phyloP scores from a whole-genome alignment of 306 rosid genomes.

The Rosa lucieae region DNA sequence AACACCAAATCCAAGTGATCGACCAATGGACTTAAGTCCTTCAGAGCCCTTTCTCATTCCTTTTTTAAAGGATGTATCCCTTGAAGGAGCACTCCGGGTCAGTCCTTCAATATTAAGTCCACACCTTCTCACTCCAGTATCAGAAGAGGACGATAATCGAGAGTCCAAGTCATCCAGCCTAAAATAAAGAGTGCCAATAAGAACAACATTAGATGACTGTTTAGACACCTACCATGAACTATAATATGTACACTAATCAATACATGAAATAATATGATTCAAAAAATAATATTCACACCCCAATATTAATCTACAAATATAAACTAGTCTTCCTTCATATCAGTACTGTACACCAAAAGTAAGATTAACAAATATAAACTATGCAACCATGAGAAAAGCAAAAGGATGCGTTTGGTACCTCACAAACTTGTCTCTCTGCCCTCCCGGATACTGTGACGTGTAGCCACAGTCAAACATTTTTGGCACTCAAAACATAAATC shows the following conservation, averaged over 20 bases:
- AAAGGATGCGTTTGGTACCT: constrained; percentile 50
- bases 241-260: neutral
- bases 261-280: neutral
- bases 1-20: constrained; percentile 82
- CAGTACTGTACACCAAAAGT: neutral
- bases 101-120: constrained; percentile 71
- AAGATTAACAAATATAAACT: neutral
- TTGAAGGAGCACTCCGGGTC: constrained; percentile 51
- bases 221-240: neutral
- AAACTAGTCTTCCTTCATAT: neutral
- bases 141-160: constrained; percentile 67
- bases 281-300: neutral
- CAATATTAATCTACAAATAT: neutral
- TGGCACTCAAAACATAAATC: constrained; percentile 35
- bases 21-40: constrained; percentile 90
- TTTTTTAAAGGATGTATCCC: constrained; percentile 74
- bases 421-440: constrained; percentile 75
- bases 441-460: constrained; percentile 68
- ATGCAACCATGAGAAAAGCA: constrained; percentile 20
- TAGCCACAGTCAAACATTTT: constrained; percentile 71
- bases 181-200: constrained; percentile 24
- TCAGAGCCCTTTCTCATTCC: constrained; percentile 94
- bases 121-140: constrained; percentile 58
- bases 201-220: constrained; percentile 23
- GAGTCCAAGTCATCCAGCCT: constrained; percentile 92